Evolutionary conservation across 352 stramenopile genomes (phyloP), one percentile per base, ranked within the genome.

Genomic region (Phytophthora pinifolia): DNA sequence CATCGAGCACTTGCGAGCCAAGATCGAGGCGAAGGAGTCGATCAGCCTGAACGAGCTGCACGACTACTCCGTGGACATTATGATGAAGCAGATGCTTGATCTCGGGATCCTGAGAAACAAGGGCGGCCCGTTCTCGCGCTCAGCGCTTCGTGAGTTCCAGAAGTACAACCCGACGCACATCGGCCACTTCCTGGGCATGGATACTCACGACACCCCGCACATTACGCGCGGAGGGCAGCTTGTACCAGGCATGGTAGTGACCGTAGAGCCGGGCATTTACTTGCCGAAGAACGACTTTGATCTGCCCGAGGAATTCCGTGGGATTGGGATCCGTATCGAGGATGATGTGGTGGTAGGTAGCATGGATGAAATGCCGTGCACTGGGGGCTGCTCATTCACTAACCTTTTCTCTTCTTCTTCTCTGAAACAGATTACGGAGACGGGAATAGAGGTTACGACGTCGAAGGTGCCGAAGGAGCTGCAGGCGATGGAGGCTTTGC

Each of bases 111-210:
- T 94, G 15, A 79, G 70, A 38, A 41, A 51, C 12, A 67, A 50
- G 37, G 55, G 60, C 43, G 55, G 41, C 1, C 31, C 64, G 12
- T 49, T 52, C 35, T 70, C 75, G 45, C 70, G 64, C 27, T 57
- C 68, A 12, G 62, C 72, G 6, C 58, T 83, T 38, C 62, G 54
- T 12, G 74, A 88, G 53, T 86, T 91, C 54, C 79, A 89, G 20
- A 82, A 78, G 58, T 94, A 94, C 60, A 94, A 94, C 51, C 83
- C 83, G 39, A 94, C 83, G n/a, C 81, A 94, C 42, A 84, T 94
- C 22, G 80, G 83, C 7, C 83, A 94, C 55, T 94, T 91, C 57
- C 45, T 94, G 12, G 83, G 83, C 46, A 90, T 94, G 71, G 83
- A 94, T 50, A 83, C 85, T 7, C 83, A 94, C 48, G 83, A 94